Percentiles rank a stretch among this genome's conserved stretches.
These are phyloP conservation scores for Gypsophila paniculata DNA, from an alignment of 179 eudicot genomes.

Conservation along the genomic window DNA sequence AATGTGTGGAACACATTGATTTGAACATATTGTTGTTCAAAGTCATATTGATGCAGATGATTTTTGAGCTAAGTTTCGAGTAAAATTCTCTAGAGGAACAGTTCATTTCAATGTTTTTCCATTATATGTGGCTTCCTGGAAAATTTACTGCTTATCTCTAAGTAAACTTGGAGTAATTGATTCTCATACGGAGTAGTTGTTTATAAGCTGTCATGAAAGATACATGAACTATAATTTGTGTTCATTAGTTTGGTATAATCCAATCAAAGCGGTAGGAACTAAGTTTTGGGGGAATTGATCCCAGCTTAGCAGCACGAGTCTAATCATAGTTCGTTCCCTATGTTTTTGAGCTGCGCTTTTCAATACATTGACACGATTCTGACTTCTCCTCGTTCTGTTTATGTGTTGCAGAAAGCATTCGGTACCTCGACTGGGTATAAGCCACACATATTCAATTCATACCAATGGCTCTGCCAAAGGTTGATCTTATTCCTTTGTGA, in stretches of 20 bases:
- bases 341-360: slow-evolving; percentile 7
- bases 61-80: neutral
- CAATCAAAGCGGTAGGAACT: neutral
- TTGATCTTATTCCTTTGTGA: slow-evolving; percentile 20
- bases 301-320: neutral
- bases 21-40: neutral
- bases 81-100: neutral
- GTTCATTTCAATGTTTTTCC: neutral
- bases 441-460: slow-evolving; percentile 27
- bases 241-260: neutral
- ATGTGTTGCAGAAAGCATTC: slow-evolving; percentile 40
- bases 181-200: too few species aligned
- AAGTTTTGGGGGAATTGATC: neutral
- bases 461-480: slow-evolving; percentile 47
- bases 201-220: neutral
- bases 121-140: too few species aligned
- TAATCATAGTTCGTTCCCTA: neutral
- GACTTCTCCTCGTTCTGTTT: neutral
- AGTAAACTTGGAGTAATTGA: neutral
- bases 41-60: neutral
- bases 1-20: neutral
- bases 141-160: too few species aligned
- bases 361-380: neutral
- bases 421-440: slow-evolving; percentile 30
- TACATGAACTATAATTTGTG: too few species aligned